phyloP scores from a whole-genome alignment of 2,329 filamentous ascomycete species.

The Tolypocladium inflatum region DNA sequence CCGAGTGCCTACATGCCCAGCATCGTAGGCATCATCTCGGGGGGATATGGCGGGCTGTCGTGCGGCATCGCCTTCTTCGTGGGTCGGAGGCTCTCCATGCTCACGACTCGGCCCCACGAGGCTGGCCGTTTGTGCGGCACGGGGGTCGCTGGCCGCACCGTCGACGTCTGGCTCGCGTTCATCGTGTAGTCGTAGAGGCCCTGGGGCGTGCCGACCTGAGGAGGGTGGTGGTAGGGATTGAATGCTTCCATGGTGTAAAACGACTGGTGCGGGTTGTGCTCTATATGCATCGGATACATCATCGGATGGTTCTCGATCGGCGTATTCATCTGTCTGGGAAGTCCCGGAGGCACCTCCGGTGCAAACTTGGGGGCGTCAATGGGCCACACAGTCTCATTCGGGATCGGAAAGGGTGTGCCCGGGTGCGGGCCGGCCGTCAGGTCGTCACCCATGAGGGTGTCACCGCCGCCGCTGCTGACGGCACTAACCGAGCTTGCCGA shows the following conservation, averaged over 20 bases:
- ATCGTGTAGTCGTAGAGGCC: constrained; percentile 15
- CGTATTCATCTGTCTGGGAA: constrained; percentile 22
- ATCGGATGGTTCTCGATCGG: constrained; percentile 18
- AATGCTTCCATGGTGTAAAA: constrained; percentile 10
- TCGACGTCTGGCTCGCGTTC: constrained; percentile 13
- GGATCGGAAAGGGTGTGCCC: constrained; percentile 30
- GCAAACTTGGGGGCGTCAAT: constrained; percentile 29
- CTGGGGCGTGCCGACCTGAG: constrained; percentile 6
- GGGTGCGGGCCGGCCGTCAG: constrained; percentile 25
- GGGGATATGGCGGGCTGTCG: constrained; percentile 12
- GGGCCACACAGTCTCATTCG: constrained; percentile 26
- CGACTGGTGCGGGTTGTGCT: constrained; percentile 18
- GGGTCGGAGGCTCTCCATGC: constrained; percentile 26
- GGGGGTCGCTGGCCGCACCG: constrained; percentile 25
- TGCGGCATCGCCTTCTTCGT: constrained; percentile 24
- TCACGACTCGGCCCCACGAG: constrained; percentile 27
- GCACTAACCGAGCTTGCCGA: background rate
- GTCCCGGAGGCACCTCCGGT: constrained; percentile 16
- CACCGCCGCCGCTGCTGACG: constrained; percentile 6
- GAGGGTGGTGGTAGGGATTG: constrained; percentile 7
- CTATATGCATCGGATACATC: constrained; percentile 20
- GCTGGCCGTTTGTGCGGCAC: constrained; percentile 28
- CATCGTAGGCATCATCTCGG: constrained; percentile 13
- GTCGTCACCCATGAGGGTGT: constrained; percentile 24
- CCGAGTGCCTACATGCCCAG: constrained; percentile 13